Conservation (phyloP, 805 yeast species). For the Candida sakaeoensis region DNA sequence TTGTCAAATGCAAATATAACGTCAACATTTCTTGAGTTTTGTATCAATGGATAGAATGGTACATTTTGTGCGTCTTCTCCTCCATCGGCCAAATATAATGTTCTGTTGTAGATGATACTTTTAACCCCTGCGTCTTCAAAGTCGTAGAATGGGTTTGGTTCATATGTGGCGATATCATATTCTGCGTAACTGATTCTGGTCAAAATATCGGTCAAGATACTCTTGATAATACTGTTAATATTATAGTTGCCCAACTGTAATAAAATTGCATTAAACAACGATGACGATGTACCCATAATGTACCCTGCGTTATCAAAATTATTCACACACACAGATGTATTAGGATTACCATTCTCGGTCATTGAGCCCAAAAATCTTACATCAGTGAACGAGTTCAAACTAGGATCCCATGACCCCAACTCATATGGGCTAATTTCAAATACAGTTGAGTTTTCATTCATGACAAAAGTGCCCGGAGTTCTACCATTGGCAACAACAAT, state of each 20-base stretch:
- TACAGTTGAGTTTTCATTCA: constrained; percentile 34
- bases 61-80: constrained; percentile 39
- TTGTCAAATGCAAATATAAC: constrained; percentile 41
- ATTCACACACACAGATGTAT: constrained; percentile 23
- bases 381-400: constrained; percentile 36
- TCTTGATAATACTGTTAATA: constrained; percentile 15
- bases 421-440: constrained; percentile 41
- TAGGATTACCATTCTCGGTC: constrained; percentile 29
- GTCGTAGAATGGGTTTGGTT: constrained; percentile 63
- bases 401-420: constrained; percentile 39
- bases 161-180: constrained; percentile 65
- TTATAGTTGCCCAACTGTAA: constrained; percentile 44
- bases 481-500: constrained; percentile 34
- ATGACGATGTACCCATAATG: constrained; percentile 37
- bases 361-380: constrained; percentile 34
- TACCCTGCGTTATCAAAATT: constrained; percentile 41
- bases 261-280: constrained; percentile 44
- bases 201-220: constrained; percentile 22
- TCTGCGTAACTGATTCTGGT: constrained; percentile 42
- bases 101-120: constrained; percentile 18
- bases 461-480: constrained; percentile 26
- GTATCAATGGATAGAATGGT: constrained; percentile 34
- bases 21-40: constrained; percentile 26
- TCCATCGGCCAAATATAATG: constrained; percentile 36
- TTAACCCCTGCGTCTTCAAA: constrained; percentile 27